These are phyloP conservation scores for Quercus dentata DNA, from an alignment of 306 rosid species.

Conservation along the genomic window DNA sequence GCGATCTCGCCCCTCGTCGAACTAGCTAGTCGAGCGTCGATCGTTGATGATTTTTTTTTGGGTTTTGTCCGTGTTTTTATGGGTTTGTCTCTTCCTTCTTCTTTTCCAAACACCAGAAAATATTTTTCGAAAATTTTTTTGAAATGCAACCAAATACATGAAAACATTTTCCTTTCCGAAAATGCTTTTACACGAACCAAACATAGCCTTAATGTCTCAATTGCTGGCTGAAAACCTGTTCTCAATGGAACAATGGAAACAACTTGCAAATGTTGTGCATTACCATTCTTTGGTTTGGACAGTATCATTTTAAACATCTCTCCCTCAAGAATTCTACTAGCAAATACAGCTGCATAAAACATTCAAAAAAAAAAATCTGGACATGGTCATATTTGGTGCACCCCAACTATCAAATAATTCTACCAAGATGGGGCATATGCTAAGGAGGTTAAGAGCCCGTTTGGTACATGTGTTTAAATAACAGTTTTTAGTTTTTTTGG, in stretches of 20 bases:
- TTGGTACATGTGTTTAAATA: no score
- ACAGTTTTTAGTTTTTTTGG: no score
- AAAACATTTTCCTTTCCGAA: no score
- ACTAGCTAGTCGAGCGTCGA: no score
- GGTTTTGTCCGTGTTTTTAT: no score
- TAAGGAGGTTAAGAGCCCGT: not conserved
- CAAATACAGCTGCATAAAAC: conserved; percentile 39
- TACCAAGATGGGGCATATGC: not conserved
- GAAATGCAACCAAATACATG: no score
- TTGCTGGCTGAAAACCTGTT: conserved; percentile 49
- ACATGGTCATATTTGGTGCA: not conserved
- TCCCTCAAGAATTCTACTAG: conserved; percentile 57
- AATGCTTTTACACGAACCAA: no score
- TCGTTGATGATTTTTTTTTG: no score
- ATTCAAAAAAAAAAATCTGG: conserved; percentile 1
- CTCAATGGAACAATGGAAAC: conserved; percentile 50
- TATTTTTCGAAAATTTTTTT: no score
- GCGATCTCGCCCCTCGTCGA: no score
- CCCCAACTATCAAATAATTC: not conserved
- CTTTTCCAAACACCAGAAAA: no score
- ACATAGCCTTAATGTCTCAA: conserved; percentile 27
- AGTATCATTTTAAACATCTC: conserved; percentile 55
- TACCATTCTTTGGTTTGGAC: conserved; percentile 53
- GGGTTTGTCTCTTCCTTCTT: no score
- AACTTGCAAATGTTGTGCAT: conserved; percentile 47